Evolutionary conservation across 2,329 filamentous ascomycete species (phyloP).

Genomic region (Botryosphaeria dothidea): DNA sequence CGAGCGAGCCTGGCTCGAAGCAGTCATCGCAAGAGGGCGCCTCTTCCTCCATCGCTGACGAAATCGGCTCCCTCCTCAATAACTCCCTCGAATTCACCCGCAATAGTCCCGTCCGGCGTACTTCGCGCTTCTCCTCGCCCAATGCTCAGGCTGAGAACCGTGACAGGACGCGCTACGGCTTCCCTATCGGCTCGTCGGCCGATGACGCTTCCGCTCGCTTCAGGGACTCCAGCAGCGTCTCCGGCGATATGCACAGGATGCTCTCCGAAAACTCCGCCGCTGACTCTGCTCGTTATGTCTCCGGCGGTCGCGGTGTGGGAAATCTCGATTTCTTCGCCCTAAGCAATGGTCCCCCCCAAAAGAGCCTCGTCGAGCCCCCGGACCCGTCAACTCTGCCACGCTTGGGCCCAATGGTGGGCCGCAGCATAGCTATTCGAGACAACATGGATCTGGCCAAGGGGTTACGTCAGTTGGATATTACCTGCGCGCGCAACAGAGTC

Average conservation of each 20-base stretch:
- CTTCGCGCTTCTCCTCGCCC: slow-evolving; percentile 29
- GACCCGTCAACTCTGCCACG: slow-evolving; percentile 26
- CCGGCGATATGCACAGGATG: background rate
- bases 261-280: background rate
- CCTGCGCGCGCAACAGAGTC: slow-evolving; percentile 59
- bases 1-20: slow-evolving; percentile 19
- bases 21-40: slow-evolving; percentile 24
- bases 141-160: slow-evolving; percentile 26
- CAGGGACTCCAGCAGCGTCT: background rate
- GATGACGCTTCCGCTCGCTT: background rate
- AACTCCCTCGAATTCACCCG: slow-evolving; percentile 29
- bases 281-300: too few relatives aligned
- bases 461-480: slow-evolving; percentile 44
- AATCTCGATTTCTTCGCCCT: background rate
- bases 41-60: slow-evolving; percentile 12
- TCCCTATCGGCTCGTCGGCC: slow-evolving; percentile 6
- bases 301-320: background rate
- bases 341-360: background rate
- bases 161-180: background rate
- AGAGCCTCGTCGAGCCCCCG: slow-evolving; percentile 8
- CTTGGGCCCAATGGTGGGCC: slow-evolving; percentile 34
- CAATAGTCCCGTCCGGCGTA: slow-evolving; percentile 25
- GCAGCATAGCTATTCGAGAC: slow-evolving; percentile 32
- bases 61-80: slow-evolving; percentile 31
- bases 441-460: slow-evolving; percentile 42